A percentile compares a stretch with the other conserved stretches of the same genome.
Conservation (phyloP, 176 grass and related monocot genomes). For the Zea mays region Zm-B73-REFERENCE-NAM-5.0 NC_050097.1:7143501-7144000, state of each 20-base stretch:
- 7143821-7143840: not conserved
- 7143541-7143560: too few relatives aligned
- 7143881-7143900: not conserved
- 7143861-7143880: not conserved
- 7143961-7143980: not conserved
- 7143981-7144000: not conserved
- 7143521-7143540: not conserved
- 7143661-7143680: not conserved
- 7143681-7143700: slow-evolving; percentile 29
- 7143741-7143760: slow-evolving; percentile 48
- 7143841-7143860: not conserved
- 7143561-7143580: too few relatives aligned
- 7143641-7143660: not conserved
- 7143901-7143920: not conserved
- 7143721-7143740: slow-evolving; percentile 37
- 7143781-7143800: slow-evolving; percentile 36
- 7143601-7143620: too few relatives aligned
- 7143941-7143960: slow-evolving; percentile 16
- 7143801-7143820: too few relatives aligned
- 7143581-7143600: too few relatives aligned
- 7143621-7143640: not conserved
- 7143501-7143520: slow-evolving; percentile 59
- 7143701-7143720: slow-evolving; percentile 60
- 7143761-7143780: slow-evolving; percentile 32
- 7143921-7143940: not conserved